Conservation (phyloP, 352 stramenopile genomes). For the Phytophthora sojae region DNA sequence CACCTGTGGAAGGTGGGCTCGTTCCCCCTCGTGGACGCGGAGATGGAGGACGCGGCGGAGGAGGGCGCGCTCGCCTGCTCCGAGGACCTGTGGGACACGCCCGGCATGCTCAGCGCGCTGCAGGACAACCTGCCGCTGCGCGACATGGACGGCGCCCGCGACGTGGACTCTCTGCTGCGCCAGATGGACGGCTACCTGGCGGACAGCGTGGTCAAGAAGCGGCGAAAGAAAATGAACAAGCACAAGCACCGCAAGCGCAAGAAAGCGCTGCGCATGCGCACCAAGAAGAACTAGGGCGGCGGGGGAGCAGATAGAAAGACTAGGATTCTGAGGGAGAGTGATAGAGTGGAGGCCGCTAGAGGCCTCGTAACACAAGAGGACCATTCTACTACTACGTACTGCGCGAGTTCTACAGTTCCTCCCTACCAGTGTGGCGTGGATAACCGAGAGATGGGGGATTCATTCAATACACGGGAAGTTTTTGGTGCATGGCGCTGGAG, state of each 20-base stretch:
- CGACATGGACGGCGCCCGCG: slow-evolving; percentile 38
- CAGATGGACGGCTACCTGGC: slow-evolving; percentile 83
- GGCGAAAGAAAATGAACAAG: slow-evolving; percentile 95
- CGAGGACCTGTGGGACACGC: slow-evolving; percentile 80
- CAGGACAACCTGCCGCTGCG: slow-evolving; percentile 67
- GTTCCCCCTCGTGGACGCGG: slow-evolving; percentile 62
- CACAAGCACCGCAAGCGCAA: slow-evolving; percentile 93
- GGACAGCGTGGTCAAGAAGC: slow-evolving; percentile 90
- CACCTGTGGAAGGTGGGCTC: slow-evolving; percentile 82
- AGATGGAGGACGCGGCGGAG: slow-evolving; percentile 19
- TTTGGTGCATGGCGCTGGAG: neutral
- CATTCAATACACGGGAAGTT: slow-evolving; percentile 14
- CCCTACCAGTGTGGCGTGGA: too few species aligned
- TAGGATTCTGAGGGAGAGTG: neutral
- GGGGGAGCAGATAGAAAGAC: neutral
- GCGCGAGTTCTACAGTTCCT: too few species aligned
- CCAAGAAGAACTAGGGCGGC: slow-evolving; percentile 85
- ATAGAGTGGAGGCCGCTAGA: too few species aligned
- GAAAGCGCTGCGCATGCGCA: slow-evolving; percentile 90
- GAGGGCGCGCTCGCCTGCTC: slow-evolving; percentile 47
- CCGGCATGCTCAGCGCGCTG: slow-evolving; percentile 81
- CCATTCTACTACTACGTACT: too few species aligned
- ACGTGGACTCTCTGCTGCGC: slow-evolving; percentile 65
- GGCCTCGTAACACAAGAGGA: too few species aligned
- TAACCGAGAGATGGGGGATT: neutral